Percentiles rank a stretch among this genome's conserved stretches.
phyloP scores from a whole-genome alignment of 169 alveolate species.

The Cryptosporidium xiaoi region DNA sequence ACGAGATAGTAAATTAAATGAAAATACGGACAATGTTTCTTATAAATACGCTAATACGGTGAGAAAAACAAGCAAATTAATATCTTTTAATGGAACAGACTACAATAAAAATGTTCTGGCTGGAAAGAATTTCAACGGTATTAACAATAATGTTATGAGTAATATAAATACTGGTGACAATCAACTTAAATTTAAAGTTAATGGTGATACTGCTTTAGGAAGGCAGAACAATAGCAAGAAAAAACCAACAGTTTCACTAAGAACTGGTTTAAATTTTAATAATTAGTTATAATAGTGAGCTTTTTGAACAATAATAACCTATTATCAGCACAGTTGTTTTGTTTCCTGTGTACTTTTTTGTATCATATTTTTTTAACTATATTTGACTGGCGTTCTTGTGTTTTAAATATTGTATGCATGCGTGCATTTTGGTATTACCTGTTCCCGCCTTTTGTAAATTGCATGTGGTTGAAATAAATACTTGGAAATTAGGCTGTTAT shows the following conservation, averaged over 20 bases:
- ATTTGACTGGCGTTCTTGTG: too few relatives aligned
- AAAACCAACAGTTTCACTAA: conserved; percentile 43
- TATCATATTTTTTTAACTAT: neutral
- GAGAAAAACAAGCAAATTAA: too few relatives aligned
- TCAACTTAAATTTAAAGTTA: neutral
- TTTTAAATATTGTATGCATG: neutral
- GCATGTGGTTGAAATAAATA: conserved; percentile 5
- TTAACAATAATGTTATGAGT: neutral
- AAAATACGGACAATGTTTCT: too few relatives aligned
- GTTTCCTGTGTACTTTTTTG: neutral
- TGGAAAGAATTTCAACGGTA: neutral
- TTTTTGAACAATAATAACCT: too few relatives aligned
- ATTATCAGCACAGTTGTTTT: neutral
- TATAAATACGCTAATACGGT: neutral
- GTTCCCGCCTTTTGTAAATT: conserved; percentile 3
- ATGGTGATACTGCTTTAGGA: neutral
- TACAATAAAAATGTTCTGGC: neutral
- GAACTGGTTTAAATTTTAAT: conserved; percentile 55
- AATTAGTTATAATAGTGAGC: neutral
- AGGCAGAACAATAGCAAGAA: neutral
- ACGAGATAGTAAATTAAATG: neutral
- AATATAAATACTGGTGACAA: neutral
- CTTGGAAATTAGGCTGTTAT: too few relatives aligned
- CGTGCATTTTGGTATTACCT: neutral
- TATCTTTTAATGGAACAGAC: too few relatives aligned